Base-by-base conservation (phyloP, 306 rosid genomes). In the Quercus wislizeni region DNA sequence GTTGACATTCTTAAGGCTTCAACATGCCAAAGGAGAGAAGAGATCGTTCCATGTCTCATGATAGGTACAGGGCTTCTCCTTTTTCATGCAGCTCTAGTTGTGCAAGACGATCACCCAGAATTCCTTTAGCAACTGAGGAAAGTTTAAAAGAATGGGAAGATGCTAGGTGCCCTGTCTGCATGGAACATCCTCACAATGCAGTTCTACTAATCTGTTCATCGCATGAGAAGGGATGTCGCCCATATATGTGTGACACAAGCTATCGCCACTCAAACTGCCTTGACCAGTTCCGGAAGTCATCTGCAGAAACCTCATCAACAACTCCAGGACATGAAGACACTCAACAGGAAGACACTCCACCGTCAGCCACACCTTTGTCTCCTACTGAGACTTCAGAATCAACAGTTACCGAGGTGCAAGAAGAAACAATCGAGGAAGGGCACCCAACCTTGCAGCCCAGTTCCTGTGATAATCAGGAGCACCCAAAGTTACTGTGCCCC, bases 171-270 rank as follows among this genome's bases (percentile, higher is more conserved):
- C 96, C 98, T 5, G 96, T 96, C 75, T 93, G 99, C 86, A 91
- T 96, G 98, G 99, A 96, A 73, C 99, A 96, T 78, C 99, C 99
- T 61, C 99, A 96, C 84, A 96, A 93, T 83, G 94, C 98, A 15
- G 97, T 96, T 86, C 92, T 96, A 17, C 98, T 96, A 55, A 85
- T 93, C 31, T 96, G 99, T 80, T 91, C 99, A 28, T 93, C 99
- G 33, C 90, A 90, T 69, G 97, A 88, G 74, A 93, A 89, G 79
- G 98, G 99, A 31, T 96, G 98, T 83, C 98, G 98, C 49, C 98
- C 99, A 56, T 96, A 88, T 89, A 96, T 96, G 99, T 96, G 99
- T 75, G 89, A 96, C 87, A 96, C 99, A 49, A 96, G 99, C 85
- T 85, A 90, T 82, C 99, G 99, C 79, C 99, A 96, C 87, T 96